These are phyloP conservation scores for Boletus sp. DNA, from an alignment of 1,284 basidiomycete species.

Conservation along the genomic window DNA sequence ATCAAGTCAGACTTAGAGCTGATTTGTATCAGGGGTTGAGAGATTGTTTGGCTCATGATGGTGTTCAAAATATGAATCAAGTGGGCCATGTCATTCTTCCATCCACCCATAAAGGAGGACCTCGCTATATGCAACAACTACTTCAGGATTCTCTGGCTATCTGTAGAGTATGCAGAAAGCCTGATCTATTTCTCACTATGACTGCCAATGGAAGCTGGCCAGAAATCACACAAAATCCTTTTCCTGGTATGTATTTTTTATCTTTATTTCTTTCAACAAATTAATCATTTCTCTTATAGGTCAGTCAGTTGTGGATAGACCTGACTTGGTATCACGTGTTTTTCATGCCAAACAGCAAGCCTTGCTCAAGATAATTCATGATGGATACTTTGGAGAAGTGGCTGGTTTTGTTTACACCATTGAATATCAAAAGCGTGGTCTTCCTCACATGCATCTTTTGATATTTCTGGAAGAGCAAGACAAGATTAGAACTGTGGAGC, in stretches of 20 bases:
- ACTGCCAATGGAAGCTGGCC: not conserved
- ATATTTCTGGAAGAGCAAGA: not conserved
- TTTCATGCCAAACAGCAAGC: not conserved
- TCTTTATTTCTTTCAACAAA: not conserved
- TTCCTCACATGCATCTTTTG: not conserved
- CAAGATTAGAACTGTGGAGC: not conserved
- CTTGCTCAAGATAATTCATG: not conserved
- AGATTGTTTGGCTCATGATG: not conserved
- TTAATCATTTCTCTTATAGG: not conserved
- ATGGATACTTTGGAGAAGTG: not conserved
- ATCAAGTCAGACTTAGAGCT: conserved; percentile 39
- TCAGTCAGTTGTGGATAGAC: not conserved
- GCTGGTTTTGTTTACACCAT: not conserved
- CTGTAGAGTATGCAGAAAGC: not conserved
- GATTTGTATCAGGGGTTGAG: conserved; percentile 13
- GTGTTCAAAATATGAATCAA: not conserved
- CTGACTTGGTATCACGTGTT: not conserved
- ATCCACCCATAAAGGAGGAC: not conserved
- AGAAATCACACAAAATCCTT: not conserved
- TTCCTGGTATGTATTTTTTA: not conserved
- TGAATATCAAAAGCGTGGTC: not conserved
- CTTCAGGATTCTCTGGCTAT: not conserved
- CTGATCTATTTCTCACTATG: not conserved
- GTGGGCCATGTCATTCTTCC: conserved; percentile 7
- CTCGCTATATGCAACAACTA: not conserved